A percentile compares a stretch with the other conserved stretches of the same genome.
phyloP scores from a whole-genome alignment of 2,329 filamentous ascomycete species.

The Sarocladium brachiariae region DNA sequence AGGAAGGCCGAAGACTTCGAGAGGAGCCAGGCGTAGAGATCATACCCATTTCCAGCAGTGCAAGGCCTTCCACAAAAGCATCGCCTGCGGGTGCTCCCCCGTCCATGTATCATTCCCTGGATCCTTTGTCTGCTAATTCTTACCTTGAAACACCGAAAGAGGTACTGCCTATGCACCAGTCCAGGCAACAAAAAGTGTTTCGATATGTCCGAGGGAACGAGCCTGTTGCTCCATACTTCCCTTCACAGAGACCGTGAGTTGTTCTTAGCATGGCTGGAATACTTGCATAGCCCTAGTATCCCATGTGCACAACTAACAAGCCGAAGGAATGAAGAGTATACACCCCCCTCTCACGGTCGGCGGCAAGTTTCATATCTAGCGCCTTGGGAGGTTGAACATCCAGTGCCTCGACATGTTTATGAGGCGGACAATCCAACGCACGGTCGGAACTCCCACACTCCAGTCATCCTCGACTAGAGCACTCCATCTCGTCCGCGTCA shows the following conservation, averaged over 20 bases:
- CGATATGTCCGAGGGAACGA: background rate
- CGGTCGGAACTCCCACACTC: background rate
- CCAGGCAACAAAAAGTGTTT: background rate
- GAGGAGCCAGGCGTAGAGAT: slow-evolving; percentile 11
- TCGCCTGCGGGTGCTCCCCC: background rate
- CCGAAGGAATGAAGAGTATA: background rate
- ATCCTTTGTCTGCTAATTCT: background rate
- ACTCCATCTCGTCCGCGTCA: too few relatives aligned
- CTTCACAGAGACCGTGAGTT: background rate
- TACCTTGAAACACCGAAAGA: background rate
- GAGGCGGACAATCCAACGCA: background rate
- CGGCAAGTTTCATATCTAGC: background rate
- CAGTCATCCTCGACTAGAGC: background rate
- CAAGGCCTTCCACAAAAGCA: background rate
- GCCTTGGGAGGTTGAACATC: background rate
- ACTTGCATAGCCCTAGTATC: too few relatives aligned
- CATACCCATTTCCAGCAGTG: background rate
- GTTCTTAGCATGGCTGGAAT: background rate
- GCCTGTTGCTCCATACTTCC: background rate
- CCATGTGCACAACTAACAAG: background rate
- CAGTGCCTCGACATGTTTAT: background rate
- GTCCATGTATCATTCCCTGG: background rate
- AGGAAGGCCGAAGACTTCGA: slow-evolving; percentile 13
- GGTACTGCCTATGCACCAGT: background rate
- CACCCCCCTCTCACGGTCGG: background rate